Conservation (phyloP, 257 asterid species). For the Vinca minor region DNA sequence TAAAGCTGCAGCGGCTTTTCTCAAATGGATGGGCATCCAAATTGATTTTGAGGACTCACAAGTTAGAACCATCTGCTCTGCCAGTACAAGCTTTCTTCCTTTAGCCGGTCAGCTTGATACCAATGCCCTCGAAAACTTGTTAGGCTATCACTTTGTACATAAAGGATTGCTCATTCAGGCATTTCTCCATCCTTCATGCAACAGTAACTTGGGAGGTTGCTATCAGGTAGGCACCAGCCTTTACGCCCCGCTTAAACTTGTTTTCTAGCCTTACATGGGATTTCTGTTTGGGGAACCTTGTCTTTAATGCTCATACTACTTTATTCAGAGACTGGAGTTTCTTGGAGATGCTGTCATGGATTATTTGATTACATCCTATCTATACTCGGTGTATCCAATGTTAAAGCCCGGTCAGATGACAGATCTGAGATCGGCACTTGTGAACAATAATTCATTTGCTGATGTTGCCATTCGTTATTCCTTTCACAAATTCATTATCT, state of each 20-base stretch:
- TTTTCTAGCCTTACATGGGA: constrained; percentile 2
- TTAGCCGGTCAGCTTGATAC: constrained; percentile 50
- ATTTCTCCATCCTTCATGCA: constrained; percentile 84
- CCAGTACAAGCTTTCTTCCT: constrained; percentile 53
- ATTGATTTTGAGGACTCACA: constrained; percentile 43
- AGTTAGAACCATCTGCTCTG: constrained; percentile 42
- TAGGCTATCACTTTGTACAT: constrained; percentile 50
- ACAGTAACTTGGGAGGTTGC: constrained; percentile 74
- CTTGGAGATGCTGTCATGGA: constrained; percentile 99
- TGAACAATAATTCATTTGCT: constrained; percentile 76
- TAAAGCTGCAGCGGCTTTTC: constrained; percentile 79
- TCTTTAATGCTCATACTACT: constrained; percentile 18
- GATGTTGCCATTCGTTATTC: constrained; percentile 58
- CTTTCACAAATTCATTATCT: constrained; percentile 56
- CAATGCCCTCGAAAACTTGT: constrained; percentile 42
- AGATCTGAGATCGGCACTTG: constrained; percentile 76
- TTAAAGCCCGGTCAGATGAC: constrained; percentile 92
- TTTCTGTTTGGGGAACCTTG: background rate
- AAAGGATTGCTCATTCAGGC: constrained; percentile 95
- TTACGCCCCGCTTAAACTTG: background rate
- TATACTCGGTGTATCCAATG: constrained; percentile 71
- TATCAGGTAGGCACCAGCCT: constrained; percentile 56
- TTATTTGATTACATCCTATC: constrained; percentile 87
- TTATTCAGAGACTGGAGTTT: constrained; percentile 83
- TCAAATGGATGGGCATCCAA: constrained; percentile 74